Base-by-base conservation (phyloP, 108 stramenopile species). In the Pseudonitzschia delicatissima region DNA sequence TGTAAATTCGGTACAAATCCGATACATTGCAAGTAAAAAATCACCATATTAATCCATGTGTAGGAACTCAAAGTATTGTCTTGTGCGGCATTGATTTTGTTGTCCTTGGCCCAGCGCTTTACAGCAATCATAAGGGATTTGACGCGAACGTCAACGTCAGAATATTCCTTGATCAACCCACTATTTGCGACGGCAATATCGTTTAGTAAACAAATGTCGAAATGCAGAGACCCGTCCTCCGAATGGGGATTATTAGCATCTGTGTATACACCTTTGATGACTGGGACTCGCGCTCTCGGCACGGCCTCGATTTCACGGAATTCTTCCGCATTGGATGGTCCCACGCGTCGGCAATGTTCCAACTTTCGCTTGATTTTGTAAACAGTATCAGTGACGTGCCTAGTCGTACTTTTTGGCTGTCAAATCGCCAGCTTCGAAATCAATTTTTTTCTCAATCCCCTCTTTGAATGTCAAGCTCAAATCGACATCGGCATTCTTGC, bases 151-250 rank as follows among this genome's bases (percentile, higher is more conserved):
- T 89, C 82, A 28, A 88, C 63, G 9, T 76, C 28, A 3, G 87
- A 87, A 65, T 93, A 93, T 68, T 88, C 92, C 39, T 84, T 62
- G 21, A 90, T 49, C 25, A 93, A 62, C 2, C 64, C 66, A 2
- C 84, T 86, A 63, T 93, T 93, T 26, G 69, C 84, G 0, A 93
- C 92, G 5, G 92, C 89, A 64, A 90, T 83, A 39, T 93, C 89
- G 65, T 93, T 93, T 52, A 85, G 63, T 39, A 93, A 88, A 71
- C 92, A 93, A 44, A 93, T 67, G 66, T 93, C 92, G 75, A 90
- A 90, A 37, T 81, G 32, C 4, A 87, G 45, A 1, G 82, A 83
- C 34, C 89, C 89, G 49, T 86, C 82, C 1, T 37, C 9, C 12
- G 79, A 71, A 61, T 85, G 80, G 12, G 92, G 92, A 61, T 88